Evolutionary conservation across 768 basidiomycete genomes (phyloP).

Genomic region (Ramaria rubella): DNA sequence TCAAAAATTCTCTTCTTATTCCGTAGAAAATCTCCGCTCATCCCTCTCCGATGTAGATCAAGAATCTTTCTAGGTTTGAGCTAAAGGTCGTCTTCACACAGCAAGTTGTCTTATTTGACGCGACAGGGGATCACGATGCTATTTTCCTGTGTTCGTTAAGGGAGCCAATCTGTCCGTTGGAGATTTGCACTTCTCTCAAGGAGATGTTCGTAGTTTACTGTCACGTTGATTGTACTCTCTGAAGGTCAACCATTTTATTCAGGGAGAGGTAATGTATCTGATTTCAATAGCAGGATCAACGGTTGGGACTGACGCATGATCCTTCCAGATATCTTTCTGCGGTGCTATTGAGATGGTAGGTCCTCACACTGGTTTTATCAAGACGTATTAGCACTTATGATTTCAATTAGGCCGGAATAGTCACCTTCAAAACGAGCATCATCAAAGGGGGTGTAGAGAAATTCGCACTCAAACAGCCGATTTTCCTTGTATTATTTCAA

Average conservation of each 20-base stretch:
- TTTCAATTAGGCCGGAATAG: conserved; percentile 49
- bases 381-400: background rate
- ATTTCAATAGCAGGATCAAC: background rate
- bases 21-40: background rate
- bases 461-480: conserved; percentile 66
- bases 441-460: conserved; percentile 72
- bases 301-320: background rate
- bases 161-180: conserved; percentile 76
- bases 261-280: conserved; percentile 47
- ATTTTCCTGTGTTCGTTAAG: conserved; percentile 70
- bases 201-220: conserved; percentile 41
- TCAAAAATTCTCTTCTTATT: background rate
- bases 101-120: no score
- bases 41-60: conserved; percentile 45
- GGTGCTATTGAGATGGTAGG: conserved; percentile 72
- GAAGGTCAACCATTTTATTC: conserved; percentile 10
- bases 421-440: conserved; percentile 65
- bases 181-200: conserved; percentile 75
- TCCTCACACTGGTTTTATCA: background rate
- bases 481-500: conserved; percentile 48
- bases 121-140: conserved; percentile 66
- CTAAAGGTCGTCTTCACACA: no score
- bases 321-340: conserved; percentile 55
- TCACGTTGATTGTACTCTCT: conserved; percentile 5
- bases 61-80: conserved; percentile 56